Evolutionary conservation across 2,329 filamentous ascomycete species (phyloP).

Genomic region (Ophiostoma australiae): DNA sequence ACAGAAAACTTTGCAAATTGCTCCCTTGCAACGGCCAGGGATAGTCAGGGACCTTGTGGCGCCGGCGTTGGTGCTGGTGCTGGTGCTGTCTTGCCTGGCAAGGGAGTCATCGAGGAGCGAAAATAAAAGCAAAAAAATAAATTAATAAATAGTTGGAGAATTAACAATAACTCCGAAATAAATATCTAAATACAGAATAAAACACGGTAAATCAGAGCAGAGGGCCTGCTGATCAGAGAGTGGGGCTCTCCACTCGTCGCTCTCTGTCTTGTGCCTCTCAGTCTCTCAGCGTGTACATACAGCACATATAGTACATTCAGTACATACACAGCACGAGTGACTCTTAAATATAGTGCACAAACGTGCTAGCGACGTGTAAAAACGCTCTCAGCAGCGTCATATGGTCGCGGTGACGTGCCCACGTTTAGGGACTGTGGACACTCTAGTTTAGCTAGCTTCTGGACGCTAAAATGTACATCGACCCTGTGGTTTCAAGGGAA

Average conservation of each 20-base stretch:
- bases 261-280: neutral
- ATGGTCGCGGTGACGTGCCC: slow-evolving; percentile 2
- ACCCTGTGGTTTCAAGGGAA: neutral
- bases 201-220: slow-evolving; percentile 12
- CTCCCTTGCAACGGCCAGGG: neutral
- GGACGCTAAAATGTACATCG: no score
- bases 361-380: neutral
- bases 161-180: neutral
- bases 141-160: neutral
- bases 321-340: neutral
- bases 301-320: no score
- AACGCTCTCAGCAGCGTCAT: neutral
- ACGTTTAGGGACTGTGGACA: neutral
- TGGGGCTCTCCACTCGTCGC: neutral
- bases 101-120: neutral
- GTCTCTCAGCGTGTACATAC: neutral
- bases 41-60: slow-evolving; percentile 2
- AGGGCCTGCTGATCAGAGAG: slow-evolving; percentile 24
- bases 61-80: neutral
- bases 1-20: neutral
- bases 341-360: slow-evolving; percentile 9
- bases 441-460: neutral
- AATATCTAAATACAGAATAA: neutral
- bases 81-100: neutral
- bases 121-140: neutral